Percentiles rank a stretch among this genome's conserved stretches.
Conservation (phyloP, 1,284 basidiomycete genomes). For the Pascua sp. region DNA sequence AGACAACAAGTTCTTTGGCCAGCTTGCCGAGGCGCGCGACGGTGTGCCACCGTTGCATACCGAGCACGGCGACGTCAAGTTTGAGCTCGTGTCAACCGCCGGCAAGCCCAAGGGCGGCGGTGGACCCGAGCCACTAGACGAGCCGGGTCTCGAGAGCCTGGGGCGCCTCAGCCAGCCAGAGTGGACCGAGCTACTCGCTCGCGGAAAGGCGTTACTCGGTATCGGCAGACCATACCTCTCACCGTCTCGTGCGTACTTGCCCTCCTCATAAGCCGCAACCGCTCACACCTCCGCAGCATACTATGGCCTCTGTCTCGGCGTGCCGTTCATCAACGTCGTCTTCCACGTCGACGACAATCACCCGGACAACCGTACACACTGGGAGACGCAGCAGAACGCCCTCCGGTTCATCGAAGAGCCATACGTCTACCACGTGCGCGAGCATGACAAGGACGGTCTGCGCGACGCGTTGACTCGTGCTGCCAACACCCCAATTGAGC, state of each 20-base stretch:
- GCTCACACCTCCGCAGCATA: constrained; percentile 34
- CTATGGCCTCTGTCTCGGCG: constrained; percentile 51
- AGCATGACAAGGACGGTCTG: constrained; percentile 25
- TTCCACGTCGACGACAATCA: constrained; percentile 34
- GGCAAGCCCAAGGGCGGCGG: constrained; percentile 16
- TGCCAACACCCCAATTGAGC: constrained; percentile 27
- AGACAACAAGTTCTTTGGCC: constrained; percentile 2
- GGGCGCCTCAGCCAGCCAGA: constrained; percentile 8
- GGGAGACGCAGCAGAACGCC: constrained; percentile 47
- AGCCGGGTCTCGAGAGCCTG: constrained; percentile 8
- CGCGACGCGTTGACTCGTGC: constrained; percentile 25
- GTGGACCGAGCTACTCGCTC: constrained; percentile 10
- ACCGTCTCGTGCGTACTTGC: constrained; percentile 8
- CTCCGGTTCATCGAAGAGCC: constrained; percentile 41
- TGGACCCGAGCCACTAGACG: background rate
- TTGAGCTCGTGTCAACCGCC: constrained; percentile 29
- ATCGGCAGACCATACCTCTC: constrained; percentile 11
- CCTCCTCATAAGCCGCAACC: background rate
- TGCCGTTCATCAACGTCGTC: constrained; percentile 52
- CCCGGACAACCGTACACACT: constrained; percentile 38
- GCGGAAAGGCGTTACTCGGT: constrained; percentile 14
- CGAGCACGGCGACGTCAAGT: constrained; percentile 3
- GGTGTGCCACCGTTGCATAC: constrained; percentile 1
- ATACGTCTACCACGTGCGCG: constrained; percentile 49
- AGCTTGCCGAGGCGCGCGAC: constrained; percentile 7